Evolutionary conservation across 2,329 filamentous ascomycete genomes (phyloP).

Genomic region (Arthrobotrys sinensis): DNA sequence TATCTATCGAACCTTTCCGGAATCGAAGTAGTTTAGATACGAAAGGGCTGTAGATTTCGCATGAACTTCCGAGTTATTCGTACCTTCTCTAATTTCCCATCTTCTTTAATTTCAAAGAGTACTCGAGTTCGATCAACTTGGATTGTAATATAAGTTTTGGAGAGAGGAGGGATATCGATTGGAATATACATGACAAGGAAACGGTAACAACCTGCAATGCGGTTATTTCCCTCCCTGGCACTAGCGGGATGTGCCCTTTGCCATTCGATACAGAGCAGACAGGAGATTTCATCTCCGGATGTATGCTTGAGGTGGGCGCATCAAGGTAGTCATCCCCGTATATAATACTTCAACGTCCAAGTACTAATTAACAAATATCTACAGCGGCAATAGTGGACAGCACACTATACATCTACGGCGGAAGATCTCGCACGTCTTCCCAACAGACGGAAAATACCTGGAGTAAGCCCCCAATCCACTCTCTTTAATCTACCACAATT

Average conservation of each 20-base stretch:
- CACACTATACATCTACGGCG: constrained; percentile 83
- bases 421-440: constrained; percentile 74
- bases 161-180: no score
- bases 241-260: constrained; percentile 24
- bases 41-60: not conserved
- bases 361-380: not conserved
- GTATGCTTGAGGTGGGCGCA: constrained; percentile 53
- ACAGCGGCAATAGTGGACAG: constrained; percentile 79
- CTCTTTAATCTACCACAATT: not conserved
- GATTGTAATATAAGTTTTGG: no score
- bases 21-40: constrained; percentile 18
- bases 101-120: not conserved
- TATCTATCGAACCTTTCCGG: constrained; percentile 21
- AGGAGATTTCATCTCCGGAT: constrained; percentile 62
- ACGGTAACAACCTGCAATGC: constrained; percentile 24
- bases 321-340: constrained; percentile 36
- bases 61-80: not conserved
- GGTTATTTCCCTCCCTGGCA: constrained; percentile 29
- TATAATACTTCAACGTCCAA: not conserved
- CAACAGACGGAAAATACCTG: constrained; percentile 77
- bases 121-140: no score
- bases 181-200: not conserved
- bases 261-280: constrained; percentile 27
- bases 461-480: constrained; percentile 72
- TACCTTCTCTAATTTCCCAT: not conserved